Evolutionary conservation across 2,329 filamentous ascomycete genomes (phyloP).

Genomic region (Annulohypoxylon truncatum): DNA sequence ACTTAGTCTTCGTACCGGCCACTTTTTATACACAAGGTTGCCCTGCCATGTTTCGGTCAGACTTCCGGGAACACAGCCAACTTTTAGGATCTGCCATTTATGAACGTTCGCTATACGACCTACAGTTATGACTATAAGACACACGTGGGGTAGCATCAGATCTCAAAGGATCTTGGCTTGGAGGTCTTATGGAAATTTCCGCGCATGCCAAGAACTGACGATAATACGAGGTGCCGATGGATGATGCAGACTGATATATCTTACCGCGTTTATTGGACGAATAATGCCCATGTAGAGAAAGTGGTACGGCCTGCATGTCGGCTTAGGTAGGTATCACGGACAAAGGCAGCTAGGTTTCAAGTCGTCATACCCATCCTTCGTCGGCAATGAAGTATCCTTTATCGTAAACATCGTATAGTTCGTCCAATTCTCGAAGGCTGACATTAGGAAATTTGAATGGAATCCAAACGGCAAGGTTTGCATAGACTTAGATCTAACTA

Average conservation of each 20-base stretch:
- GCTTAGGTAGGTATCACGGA: not conserved
- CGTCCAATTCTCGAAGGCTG: not conserved
- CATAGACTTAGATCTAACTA: not conserved
- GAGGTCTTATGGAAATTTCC: constrained; percentile 22
- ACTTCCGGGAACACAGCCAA: not conserved
- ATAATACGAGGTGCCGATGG: constrained; percentile 20
- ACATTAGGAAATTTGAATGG: not conserved
- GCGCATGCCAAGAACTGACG: constrained; percentile 25
- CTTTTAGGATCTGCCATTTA: not conserved
- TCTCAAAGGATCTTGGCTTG: constrained; percentile 29
- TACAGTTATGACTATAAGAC: constrained; percentile 2
- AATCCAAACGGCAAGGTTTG: not conserved
- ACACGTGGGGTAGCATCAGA: constrained; percentile 38
- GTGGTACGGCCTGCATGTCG: not conserved
- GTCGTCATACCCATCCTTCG: not conserved
- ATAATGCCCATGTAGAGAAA: not conserved
- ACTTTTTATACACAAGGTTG: constrained; percentile 12
- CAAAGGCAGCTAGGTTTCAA: not conserved
- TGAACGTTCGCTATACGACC: constrained; percentile 6
- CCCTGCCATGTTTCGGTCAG: not conserved
- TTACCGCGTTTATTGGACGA: not conserved
- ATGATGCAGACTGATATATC: not conserved
- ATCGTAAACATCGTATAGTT: not conserved
- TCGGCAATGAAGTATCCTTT: not conserved
- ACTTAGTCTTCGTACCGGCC: not conserved